Conservation (phyloP, 495 filamentous ascomycete genomes). For the Hypoxylon lienhwacheense region DNA sequence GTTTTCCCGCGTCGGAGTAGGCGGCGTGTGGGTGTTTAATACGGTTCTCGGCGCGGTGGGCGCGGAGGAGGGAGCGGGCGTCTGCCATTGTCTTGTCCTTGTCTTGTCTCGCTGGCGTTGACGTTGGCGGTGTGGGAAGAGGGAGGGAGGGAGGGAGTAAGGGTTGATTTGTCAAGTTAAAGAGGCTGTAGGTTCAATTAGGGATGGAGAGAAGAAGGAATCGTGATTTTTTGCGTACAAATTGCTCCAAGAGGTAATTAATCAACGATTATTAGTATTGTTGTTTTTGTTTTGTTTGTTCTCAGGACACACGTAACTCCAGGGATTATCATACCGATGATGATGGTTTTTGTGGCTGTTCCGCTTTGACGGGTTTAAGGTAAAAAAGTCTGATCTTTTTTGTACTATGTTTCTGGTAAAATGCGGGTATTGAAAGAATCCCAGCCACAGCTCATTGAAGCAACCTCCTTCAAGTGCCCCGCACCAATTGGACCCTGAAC, state of each 20-base stretch:
- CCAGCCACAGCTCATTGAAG: constrained; percentile 15
- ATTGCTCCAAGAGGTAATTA: too few species aligned
- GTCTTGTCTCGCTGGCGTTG: too few species aligned
- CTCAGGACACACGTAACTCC: constrained; percentile 1
- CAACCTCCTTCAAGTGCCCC: constrained; percentile 12
- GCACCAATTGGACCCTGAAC: constrained; percentile 2
- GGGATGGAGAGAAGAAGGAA: background rate
- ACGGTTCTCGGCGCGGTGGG: constrained; percentile 75
- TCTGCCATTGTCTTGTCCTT: constrained; percentile 90
- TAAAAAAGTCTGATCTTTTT: too few species aligned
- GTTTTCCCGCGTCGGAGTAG: constrained; percentile 62
- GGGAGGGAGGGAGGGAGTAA: too few species aligned
- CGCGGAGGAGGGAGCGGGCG: constrained; percentile 77
- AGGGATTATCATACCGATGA: constrained; percentile 13
- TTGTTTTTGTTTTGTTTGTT: background rate
- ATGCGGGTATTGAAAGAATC: too few species aligned
- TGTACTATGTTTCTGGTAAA: too few species aligned
- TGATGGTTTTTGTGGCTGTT: constrained; percentile 21
- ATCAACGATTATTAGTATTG: too few species aligned
- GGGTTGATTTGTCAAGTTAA: background rate
- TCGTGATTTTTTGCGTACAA: too few species aligned
- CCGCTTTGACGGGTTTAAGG: constrained; percentile 8
- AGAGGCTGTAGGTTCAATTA: background rate
- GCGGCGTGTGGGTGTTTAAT: constrained; percentile 66
- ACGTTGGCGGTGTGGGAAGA: background rate